A percentile compares a stretch with the other conserved stretches of the same genome.
These are phyloP conservation scores for Pichia eremophila DNA, from an alignment of 805 yeast species.

Conservation along the genomic window DNA sequence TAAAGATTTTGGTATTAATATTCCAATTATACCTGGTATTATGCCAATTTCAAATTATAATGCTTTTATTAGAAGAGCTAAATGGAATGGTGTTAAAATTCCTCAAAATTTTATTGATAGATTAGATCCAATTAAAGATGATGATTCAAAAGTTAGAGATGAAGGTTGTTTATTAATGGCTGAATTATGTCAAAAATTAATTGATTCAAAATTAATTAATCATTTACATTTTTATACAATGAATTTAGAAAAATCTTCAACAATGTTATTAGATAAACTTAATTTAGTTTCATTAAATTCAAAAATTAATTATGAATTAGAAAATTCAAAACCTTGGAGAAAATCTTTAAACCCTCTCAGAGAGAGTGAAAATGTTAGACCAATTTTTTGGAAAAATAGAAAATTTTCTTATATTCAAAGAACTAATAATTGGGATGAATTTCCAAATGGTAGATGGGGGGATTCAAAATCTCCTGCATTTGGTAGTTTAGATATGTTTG, in stretches of 20 bases:
- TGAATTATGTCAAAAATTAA: slow-evolving; percentile 68
- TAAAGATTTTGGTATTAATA: slow-evolving; percentile 60
- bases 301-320: slow-evolving; percentile 12
- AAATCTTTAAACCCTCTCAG: slow-evolving; percentile 77
- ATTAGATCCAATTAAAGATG: slow-evolving; percentile 78
- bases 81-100: slow-evolving; percentile 81
- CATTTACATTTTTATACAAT: slow-evolving; percentile 95
- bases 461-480: slow-evolving; percentile 96
- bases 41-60: slow-evolving; percentile 98
- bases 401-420: slow-evolving; percentile 82
- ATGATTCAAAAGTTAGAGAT: slow-evolving; percentile 80
- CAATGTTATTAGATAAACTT: slow-evolving; percentile 76
- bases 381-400: slow-evolving; percentile 94
- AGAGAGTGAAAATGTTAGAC: slow-evolving; percentile 74
- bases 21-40: slow-evolving; percentile 94
- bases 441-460: slow-evolving; percentile 98
- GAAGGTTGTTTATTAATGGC: slow-evolving; percentile 75
- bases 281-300: slow-evolving; percentile 33
- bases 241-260: slow-evolving; percentile 88
- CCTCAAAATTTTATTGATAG: slow-evolving; percentile 64
- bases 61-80: slow-evolving; percentile 84
- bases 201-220: slow-evolving; percentile 62
- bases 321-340: slow-evolving; percentile 69
- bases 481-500: slow-evolving; percentile 79
- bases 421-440: slow-evolving; percentile 94